These are phyloP conservation scores for Microcera coccophila DNA, from an alignment of 2,329 filamentous ascomycete species.

Conservation along the genomic window DNA sequence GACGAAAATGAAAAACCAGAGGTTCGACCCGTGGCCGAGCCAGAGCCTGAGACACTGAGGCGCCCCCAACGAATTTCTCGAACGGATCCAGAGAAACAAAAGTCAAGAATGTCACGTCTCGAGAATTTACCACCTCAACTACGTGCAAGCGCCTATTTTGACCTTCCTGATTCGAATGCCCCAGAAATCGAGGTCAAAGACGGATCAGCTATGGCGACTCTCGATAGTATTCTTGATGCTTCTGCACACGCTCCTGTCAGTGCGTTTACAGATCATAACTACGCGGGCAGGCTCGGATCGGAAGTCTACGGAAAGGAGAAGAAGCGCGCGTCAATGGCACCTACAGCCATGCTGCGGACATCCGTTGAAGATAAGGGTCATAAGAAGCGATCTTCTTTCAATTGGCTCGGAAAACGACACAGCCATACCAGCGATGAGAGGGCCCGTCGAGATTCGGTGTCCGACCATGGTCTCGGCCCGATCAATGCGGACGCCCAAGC, in stretches of 20 bases:
- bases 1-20: conserved; percentile 7
- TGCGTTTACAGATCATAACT: conserved; percentile 87
- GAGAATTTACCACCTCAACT: conserved; percentile 70
- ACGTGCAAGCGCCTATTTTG: conserved; percentile 88
- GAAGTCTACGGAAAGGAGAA: conserved; percentile 68
- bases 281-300: conserved; percentile 68
- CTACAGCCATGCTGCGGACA: conserved; percentile 23
- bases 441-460: conserved; percentile 14
- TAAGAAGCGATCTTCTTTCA: conserved; percentile 49
- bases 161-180: conserved; percentile 53
- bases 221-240: conserved; percentile 89
- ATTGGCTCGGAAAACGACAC: conserved; percentile 44
- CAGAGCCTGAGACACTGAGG: conserved; percentile 27
- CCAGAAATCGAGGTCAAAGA: conserved; percentile 59
- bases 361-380: conserved; percentile 20
- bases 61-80: conserved; percentile 34
- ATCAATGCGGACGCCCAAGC: conserved; percentile 25
- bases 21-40: conserved; percentile 8
- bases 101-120: conserved; percentile 30
- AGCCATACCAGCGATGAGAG: conserved; percentile 30
- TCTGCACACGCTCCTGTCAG: conserved; percentile 82
- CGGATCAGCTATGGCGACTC: conserved; percentile 79
- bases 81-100: conserved; percentile 31
- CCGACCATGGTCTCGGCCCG: conserved; percentile 23
- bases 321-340: conserved; percentile 42